phyloP scores from a whole-genome alignment of 2,329 filamentous ascomycete genomes.

The Fusarium metavorans region DNA sequence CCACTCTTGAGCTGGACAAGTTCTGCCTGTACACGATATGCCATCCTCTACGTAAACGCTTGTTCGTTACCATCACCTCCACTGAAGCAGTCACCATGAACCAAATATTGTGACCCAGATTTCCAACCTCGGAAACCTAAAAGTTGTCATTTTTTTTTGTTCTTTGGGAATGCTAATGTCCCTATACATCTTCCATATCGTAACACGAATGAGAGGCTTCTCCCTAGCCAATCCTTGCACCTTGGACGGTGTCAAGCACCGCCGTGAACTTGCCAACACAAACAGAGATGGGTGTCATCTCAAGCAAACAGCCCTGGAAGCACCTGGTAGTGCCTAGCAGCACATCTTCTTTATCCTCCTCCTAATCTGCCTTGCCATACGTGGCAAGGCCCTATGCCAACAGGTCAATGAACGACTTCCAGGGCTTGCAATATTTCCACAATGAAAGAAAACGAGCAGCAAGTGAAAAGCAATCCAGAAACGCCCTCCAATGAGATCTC shows the following conservation, averaged over 20 bases:
- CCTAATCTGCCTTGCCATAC: not conserved
- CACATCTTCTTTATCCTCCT: conserved; percentile 1
- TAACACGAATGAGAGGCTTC: conserved; percentile 3
- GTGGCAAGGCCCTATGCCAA: not conserved
- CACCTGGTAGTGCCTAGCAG: not conserved
- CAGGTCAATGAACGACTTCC: not conserved
- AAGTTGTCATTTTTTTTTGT: conserved; percentile 16
- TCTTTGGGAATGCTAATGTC: not conserved
- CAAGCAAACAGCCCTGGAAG: not conserved
- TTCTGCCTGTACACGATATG: not conserved
- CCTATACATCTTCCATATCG: not conserved
- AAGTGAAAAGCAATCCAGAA: conserved; percentile 26
- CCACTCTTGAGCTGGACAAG: not conserved
- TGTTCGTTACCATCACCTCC: not conserved
- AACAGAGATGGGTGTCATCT: not conserved
- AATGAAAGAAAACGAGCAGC: conserved; percentile 6
- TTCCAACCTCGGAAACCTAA: not conserved
- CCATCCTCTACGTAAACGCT: not conserved
- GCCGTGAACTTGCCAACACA: conserved; percentile 2
- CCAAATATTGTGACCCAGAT: not conserved
- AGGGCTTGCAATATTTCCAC: conserved; percentile 4
- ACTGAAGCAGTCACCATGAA: conserved; percentile 1
- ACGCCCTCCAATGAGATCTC: conserved; percentile 44
- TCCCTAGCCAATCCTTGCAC: conserved; percentile 5
- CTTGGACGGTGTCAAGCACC: not conserved